These are phyloP conservation scores for Penicillium frequentans DNA, from an alignment of 2,329 filamentous ascomycete species.

Conservation along the genomic window DNA sequence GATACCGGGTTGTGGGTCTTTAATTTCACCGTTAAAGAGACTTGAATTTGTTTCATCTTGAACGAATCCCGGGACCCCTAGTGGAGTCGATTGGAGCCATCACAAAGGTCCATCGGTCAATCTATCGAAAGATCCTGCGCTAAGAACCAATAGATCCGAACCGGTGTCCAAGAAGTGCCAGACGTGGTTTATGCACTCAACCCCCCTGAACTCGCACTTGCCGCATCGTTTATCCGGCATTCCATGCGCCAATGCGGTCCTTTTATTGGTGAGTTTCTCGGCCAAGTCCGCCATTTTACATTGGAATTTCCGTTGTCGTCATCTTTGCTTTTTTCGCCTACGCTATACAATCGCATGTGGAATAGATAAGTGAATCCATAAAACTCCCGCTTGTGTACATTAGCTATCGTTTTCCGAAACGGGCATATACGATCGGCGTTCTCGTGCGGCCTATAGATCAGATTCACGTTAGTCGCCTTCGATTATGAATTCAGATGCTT, in stretches of 20 bases:
- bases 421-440: constrained; percentile 54
- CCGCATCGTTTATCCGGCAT: constrained; percentile 6
- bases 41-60: constrained; percentile 14
- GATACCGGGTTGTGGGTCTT: constrained; percentile 2
- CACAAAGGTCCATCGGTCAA: constrained; percentile 5
- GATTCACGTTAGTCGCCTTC: constrained; percentile 1
- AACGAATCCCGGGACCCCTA: neutral
- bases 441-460: constrained; percentile 43
- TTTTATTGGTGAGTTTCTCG: constrained; percentile 9
- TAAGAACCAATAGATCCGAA: constrained; percentile 15
- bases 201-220: constrained; percentile 1
- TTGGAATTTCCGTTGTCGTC: constrained; percentile 1
- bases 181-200: neutral
- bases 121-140: constrained; percentile 1
- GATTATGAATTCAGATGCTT: neutral
- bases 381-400: neutral
- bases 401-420: constrained; percentile 36
- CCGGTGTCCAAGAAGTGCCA: neutral
- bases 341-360: neutral
- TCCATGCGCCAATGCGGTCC: constrained; percentile 4
- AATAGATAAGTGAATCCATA: too few relatives aligned
- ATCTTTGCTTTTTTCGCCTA: neutral
- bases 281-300: neutral
- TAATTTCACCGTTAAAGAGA: neutral
- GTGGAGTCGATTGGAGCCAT: constrained; percentile 15